These are phyloP conservation scores for Penicillium sclerotiorum DNA, from an alignment of 2,329 filamentous ascomycete species.

Conservation along the genomic window DNA sequence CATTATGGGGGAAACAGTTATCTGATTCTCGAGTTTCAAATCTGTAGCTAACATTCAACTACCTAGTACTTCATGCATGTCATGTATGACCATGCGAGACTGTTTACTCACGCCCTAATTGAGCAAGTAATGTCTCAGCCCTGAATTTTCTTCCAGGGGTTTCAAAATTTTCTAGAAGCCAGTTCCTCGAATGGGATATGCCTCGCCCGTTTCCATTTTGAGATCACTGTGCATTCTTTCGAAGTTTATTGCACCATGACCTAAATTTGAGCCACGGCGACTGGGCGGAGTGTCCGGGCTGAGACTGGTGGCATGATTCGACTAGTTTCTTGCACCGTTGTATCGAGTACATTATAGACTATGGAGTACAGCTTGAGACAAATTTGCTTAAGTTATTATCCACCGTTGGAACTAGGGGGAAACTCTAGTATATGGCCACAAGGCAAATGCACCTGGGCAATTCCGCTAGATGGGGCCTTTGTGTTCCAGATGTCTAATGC, in stretches of 20 bases:
- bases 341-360: too few relatives aligned
- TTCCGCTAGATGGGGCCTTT: too few relatives aligned
- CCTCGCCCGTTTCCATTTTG: too few relatives aligned
- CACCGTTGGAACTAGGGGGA: too few relatives aligned
- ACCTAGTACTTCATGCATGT: background rate
- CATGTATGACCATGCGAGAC: background rate
- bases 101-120: background rate
- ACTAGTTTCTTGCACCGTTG: background rate
- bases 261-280: background rate
- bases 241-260: too few relatives aligned
- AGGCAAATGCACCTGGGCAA: too few relatives aligned
- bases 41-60: background rate
- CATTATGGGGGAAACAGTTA: background rate
- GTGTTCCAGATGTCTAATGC: too few relatives aligned
- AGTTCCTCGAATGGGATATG: background rate
- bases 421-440: too few relatives aligned
- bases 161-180: background rate
- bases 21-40: background rate
- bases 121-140: background rate
- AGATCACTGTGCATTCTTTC: too few relatives aligned
- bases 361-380: background rate
- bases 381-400: background rate
- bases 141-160: background rate
- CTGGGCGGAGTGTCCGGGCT: background rate
- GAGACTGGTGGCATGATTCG: background rate